Evolutionary conservation across 306 rosid genomes (phyloP).

Genomic region (Carpinus viminea): DNA sequence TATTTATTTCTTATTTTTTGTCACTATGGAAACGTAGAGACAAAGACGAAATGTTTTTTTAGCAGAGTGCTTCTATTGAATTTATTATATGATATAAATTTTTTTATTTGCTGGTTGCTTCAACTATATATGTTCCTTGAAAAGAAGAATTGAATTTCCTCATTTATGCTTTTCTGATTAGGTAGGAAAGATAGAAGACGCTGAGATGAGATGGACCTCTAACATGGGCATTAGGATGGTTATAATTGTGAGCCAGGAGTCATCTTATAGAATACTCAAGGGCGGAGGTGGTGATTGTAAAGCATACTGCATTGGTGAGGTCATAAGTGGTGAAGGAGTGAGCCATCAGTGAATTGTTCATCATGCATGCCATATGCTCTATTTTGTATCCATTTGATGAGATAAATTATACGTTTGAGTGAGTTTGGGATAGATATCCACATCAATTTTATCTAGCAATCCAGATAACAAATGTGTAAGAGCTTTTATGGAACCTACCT

Average conservation of each 20-base stretch:
- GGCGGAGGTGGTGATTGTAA: constrained; percentile 27
- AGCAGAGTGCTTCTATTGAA: too few relatives aligned
- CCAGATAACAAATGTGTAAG: too few relatives aligned
- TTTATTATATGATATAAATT: not conserved
- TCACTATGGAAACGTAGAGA: too few relatives aligned
- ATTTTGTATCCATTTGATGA: too few relatives aligned
- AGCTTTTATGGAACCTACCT: too few relatives aligned
- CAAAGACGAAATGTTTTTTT: too few relatives aligned
- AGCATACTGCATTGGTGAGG: constrained; percentile 72
- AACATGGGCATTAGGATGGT: constrained; percentile 98
- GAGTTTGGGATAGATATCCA: not conserved
- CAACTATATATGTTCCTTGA: not conserved
- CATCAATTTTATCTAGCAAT: too few relatives aligned
- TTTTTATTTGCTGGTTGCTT: not conserved
- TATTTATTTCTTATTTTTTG: too few relatives aligned
- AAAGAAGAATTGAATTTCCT: not conserved
- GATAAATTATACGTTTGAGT: not conserved
- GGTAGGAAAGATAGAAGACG: constrained; percentile 75
- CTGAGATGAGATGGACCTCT: constrained; percentile 79
- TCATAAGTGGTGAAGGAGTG: constrained; percentile 58
- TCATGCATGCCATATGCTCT: too few relatives aligned
- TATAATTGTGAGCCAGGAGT: constrained; percentile 67
- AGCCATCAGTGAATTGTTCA: constrained; percentile 30
- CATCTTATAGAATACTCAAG: constrained; percentile 50
- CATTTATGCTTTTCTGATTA: constrained; percentile 26